These are phyloP conservation scores for Rhododendron ovatum DNA, from an alignment of 148 eudicot species.

Conservation along the genomic window DNA sequence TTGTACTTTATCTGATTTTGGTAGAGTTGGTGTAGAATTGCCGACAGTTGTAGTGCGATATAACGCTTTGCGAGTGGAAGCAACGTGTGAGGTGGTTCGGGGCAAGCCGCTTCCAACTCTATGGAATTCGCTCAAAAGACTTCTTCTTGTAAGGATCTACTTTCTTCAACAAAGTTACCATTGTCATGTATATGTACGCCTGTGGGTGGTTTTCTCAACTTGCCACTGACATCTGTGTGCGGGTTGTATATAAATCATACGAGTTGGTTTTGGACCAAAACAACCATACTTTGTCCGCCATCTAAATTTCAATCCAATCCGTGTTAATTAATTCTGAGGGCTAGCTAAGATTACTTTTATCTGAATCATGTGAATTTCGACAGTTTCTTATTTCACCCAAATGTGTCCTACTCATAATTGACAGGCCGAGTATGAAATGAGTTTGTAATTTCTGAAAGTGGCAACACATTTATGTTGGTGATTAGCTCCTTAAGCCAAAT, in stretches of 20 bases:
- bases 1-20: not conserved
- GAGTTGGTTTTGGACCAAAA: not conserved
- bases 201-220: not conserved
- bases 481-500: not conserved
- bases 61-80: slow-evolving; percentile 52
- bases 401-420: not conserved
- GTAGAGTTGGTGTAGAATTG: slow-evolving; percentile 70
- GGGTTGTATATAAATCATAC: not conserved
- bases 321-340: not conserved
- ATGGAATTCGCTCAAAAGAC: not conserved
- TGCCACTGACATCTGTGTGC: not conserved
- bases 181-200: not conserved
- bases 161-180: not conserved
- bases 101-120: slow-evolving; percentile 61
- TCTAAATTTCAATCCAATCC: not conserved
- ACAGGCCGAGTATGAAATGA: not conserved
- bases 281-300: not conserved
- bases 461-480: not conserved
- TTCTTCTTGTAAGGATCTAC: slow-evolving; percentile 34
- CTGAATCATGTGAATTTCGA: not conserved
- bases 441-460: not conserved
- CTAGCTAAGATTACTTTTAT: not conserved
- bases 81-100: slow-evolving; percentile 61
- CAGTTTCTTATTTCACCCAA: not conserved
- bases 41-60: slow-evolving; percentile 70